Base-by-base conservation (phyloP, 2,329 filamentous ascomycete genomes). In the Fusarium xyrophilum region DNA sequence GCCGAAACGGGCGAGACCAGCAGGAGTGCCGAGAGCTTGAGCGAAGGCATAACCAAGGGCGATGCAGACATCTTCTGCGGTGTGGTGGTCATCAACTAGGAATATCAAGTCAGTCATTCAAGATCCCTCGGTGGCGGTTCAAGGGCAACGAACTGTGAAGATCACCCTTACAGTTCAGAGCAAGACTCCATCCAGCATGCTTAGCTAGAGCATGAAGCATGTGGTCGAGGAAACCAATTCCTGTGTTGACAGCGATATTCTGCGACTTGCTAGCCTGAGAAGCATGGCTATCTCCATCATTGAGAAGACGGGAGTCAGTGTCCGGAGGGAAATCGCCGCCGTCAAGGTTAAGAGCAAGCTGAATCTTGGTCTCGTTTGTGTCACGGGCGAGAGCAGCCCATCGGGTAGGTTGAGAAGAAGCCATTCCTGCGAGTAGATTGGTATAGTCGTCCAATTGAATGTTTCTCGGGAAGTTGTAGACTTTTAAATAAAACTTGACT, bases 351-450 rank as follows among this genome's bases (percentile, higher is more conserved):
- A 99, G 86, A 39, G 93, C 92, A 68, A 98, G 86, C 78, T 96
- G 90, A 80, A 99, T 97, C 79, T 96, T 97, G 78, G 96, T 99
- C 84, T 99, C 96, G 83, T 98, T 98, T 76, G 96, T 99, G 81
- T 95, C 91, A 78, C 96, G 93, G 69, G 91, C 89, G 73, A 98
- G 83, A 56, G 90, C 88, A 52, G 93, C 89, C 79, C 90, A 93
- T 77, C 95, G 91, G 43, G 80, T 76, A 55, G 74, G 58, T 33
- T 69, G 58, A 44, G 75, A 46, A 43, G 75, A 65, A 36, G 70
- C 67, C 76, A 76, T 78, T 48, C 55, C 67, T 55, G 33, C 27
- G 25, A 55, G 55, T 62, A 51, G 68, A 69, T 68, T 73, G 63
- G 28, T 48, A n/a, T 19, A 44, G 38, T n/a, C 47, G 23, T 17